Percentiles rank a stretch among this genome's conserved stretches.
These are phyloP conservation scores for Penicillium turbatum DNA, from an alignment of 495 filamentous ascomycete genomes.

Conservation along the genomic window DNA sequence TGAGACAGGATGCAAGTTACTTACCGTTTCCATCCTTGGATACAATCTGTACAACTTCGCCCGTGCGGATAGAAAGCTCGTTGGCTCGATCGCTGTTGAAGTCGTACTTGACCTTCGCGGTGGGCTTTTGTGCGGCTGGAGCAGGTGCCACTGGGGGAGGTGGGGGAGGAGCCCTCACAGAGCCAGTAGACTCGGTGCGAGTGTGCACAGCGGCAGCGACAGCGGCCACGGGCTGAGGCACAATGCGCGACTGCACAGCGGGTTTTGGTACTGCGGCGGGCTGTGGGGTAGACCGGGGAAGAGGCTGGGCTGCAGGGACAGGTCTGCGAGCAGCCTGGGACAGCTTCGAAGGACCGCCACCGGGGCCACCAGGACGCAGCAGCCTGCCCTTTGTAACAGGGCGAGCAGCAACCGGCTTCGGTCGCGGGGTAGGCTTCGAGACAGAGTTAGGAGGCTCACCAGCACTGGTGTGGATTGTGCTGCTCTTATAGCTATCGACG, in stretches of 20 bases:
- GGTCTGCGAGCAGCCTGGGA: constrained; percentile 46
- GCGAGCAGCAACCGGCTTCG: constrained; percentile 75
- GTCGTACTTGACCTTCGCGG: constrained; percentile 80
- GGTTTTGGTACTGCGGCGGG: constrained; percentile 44
- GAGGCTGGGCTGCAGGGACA: constrained; percentile 29
- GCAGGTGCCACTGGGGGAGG: constrained; percentile 64
- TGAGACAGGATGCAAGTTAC: constrained; percentile 21
- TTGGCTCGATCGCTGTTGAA: constrained; percentile 75
- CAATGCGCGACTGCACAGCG: constrained; percentile 29
- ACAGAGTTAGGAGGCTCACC: constrained; percentile 82
- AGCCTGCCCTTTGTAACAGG: constrained; percentile 88
- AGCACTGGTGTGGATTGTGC: constrained; percentile 76
- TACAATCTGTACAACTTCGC: constrained; percentile 77
- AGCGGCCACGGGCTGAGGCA: constrained; percentile 47
- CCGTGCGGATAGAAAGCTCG: constrained; percentile 71
- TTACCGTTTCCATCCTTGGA: constrained; percentile 89
- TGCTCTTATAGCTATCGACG: constrained; percentile 89
- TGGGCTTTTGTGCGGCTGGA: constrained; percentile 62
- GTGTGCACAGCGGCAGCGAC: constrained; percentile 43
- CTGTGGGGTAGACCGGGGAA: constrained; percentile 40
- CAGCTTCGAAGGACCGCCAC: constrained; percentile 70
- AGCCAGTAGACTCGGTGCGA: constrained; percentile 50
- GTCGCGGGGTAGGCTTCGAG: constrained; percentile 79
- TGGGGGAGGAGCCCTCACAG: constrained; percentile 62
- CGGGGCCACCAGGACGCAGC: constrained; percentile 83